These are phyloP conservation scores for Seminavis robusta DNA, from an alignment of 108 stramenopile genomes.

Conservation along the genomic window DNA sequence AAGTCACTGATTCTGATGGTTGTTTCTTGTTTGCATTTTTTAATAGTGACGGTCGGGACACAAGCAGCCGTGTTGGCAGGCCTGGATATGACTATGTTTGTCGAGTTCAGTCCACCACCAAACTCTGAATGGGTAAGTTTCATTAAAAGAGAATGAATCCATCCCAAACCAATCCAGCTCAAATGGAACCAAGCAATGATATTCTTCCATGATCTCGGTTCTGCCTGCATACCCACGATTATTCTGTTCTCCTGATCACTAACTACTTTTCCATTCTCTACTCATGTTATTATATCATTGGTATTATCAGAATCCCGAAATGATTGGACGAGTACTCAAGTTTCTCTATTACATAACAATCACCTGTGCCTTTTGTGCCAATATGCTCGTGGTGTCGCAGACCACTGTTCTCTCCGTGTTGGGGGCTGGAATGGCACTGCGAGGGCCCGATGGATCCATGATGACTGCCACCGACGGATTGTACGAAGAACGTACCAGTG, in stretches of 20 bases:
- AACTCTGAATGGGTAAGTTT: conserved; percentile 67
- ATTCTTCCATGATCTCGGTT: too few relatives aligned
- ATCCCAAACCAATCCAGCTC: too few relatives aligned
- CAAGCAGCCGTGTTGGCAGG: conserved; percentile 88
- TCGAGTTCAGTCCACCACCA: conserved; percentile 77
- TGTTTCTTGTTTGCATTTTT: not conserved
- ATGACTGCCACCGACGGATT: conserved; percentile 89
- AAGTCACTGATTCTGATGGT: too few relatives aligned
- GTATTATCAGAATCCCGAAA: conserved; percentile 18
- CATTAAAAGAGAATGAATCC: not conserved
- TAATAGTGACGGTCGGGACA: conserved; percentile 84
- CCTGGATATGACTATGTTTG: conserved; percentile 90
- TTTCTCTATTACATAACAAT: conserved; percentile 77
- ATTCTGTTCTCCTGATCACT: too few relatives aligned
- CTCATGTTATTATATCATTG: not conserved
- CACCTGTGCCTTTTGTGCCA: conserved; percentile 79
- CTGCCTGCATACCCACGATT: too few relatives aligned
- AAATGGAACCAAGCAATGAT: too few relatives aligned
- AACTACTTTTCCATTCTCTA: too few relatives aligned
- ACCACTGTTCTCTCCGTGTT: conserved; percentile 79
- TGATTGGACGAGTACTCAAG: conserved; percentile 41
- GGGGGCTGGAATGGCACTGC: conserved; percentile 78
- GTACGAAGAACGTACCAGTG: conserved; percentile 66
- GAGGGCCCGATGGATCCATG: conserved; percentile 91
- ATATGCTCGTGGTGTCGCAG: conserved; percentile 81